Conservation (phyloP, 305 asterid genomes). For the Withania somnifera region DNA sequence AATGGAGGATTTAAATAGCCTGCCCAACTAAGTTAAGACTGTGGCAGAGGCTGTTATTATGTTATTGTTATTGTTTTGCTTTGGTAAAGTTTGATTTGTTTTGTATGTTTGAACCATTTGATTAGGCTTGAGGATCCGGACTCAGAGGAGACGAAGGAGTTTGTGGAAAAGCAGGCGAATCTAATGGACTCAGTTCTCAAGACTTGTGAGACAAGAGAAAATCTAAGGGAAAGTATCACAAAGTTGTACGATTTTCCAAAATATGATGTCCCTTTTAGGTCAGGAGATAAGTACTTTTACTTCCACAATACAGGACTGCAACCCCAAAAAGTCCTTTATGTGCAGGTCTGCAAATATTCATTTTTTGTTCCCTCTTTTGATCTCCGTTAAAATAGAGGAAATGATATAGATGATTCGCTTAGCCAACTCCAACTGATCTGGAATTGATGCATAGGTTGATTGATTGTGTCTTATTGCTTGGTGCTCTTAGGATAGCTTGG, state of each 20-base stretch:
- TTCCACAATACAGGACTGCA: constrained; percentile 89
- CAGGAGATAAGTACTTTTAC: constrained; percentile 73
- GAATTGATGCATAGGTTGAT: not conserved
- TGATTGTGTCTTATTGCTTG: not conserved
- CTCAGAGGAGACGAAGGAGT: constrained; percentile 73
- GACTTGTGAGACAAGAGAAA: constrained; percentile 65
- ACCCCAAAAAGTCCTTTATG: constrained; percentile 76
- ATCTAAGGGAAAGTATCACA: constrained; percentile 52
- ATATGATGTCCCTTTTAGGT: constrained; percentile 76
- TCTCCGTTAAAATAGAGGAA: not conserved
- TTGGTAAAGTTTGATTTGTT: not conserved
- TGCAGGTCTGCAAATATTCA: constrained; percentile 43
- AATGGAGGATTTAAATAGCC: not conserved
- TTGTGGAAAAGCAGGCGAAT: constrained; percentile 60
- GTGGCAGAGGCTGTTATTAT: not conserved
- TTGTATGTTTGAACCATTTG: constrained; percentile 10
- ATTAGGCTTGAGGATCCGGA: constrained; percentile 95
- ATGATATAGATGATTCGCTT: not conserved
- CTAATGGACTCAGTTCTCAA: constrained; percentile 65
- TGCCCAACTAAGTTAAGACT: not conserved
- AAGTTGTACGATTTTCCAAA: constrained; percentile 65
- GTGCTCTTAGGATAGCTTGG: constrained; percentile 56
- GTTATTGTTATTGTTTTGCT: not conserved
- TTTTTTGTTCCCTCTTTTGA: not conserved
- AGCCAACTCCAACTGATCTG: not conserved